Conservation (phyloP, 371 early-diverging fungal genomes). For the Batkoa obscura region DNA sequence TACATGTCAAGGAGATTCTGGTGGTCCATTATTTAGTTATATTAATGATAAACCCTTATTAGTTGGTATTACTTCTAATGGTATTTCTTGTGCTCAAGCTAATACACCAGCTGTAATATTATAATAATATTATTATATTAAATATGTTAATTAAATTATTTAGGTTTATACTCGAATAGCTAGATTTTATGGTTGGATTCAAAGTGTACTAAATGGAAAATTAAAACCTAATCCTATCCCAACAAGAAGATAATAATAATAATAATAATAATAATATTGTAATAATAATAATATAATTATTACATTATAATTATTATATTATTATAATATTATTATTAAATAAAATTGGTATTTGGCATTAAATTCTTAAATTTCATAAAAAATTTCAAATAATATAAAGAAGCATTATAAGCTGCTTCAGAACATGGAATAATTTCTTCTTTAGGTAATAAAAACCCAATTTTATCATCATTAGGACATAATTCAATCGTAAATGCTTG, state of each 20-base stretch:
- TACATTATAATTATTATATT: no score
- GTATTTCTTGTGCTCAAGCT: background rate
- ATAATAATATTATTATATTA: background rate
- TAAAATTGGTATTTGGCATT: background rate
- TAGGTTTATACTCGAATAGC: constrained; percentile 1
- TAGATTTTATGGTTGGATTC: background rate
- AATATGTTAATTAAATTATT: background rate
- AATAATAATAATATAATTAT: no score
- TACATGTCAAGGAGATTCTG: constrained; percentile 24
- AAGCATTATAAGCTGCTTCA: background rate
- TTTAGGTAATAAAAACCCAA: background rate
- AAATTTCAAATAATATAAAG: background rate
- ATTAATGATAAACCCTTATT: constrained; percentile 1
- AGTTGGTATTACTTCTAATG: constrained; percentile 4
- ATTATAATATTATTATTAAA: no score
- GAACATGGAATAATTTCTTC: background rate
- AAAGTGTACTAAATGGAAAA: background rate
- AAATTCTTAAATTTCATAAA: background rate
- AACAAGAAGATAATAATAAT: no score
- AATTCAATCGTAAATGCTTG: background rate
- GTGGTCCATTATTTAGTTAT: constrained; percentile 16
- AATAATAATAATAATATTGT: no score
- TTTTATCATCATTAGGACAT: background rate
- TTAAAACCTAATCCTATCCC: no score
- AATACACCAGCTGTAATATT: constrained; percentile 2